Conservation (phyloP, 306 rosid species). For the Vigna mungo region DNA sequence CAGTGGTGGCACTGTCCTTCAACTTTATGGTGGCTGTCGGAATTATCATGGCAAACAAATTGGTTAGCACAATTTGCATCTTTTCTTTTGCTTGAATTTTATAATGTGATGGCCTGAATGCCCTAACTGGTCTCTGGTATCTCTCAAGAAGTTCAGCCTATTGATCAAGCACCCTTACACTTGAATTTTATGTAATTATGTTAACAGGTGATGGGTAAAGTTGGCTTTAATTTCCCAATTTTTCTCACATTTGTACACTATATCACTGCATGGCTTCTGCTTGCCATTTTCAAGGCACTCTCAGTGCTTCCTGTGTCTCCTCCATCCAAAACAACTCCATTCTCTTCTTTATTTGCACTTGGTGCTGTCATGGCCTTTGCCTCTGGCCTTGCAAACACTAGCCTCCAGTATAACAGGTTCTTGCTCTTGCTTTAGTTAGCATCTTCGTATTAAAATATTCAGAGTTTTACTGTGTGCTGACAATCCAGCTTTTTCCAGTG, state of each 20-base stretch:
- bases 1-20: slow-evolving; percentile 77
- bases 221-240: slow-evolving; percentile 92
- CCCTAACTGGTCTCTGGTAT: neutral
- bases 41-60: slow-evolving; percentile 82
- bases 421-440: neutral
- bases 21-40: slow-evolving; percentile 80
- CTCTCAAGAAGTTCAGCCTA: neutral
- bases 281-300: slow-evolving; percentile 76
- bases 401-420: slow-evolving; percentile 91
- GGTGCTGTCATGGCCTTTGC: slow-evolving; percentile 98
- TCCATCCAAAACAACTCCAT: slow-evolving; percentile 87
- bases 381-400: slow-evolving; percentile 96
- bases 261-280: slow-evolving; percentile 80
- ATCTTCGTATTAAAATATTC: neutral
- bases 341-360: slow-evolving; percentile 83
- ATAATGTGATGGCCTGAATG: neutral
- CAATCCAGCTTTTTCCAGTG: slow-evolving; percentile 57
- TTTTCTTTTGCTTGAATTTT: slow-evolving; percentile 2
- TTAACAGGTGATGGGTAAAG: slow-evolving; percentile 89
- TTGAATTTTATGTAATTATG: neutral
- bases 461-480: slow-evolving; percentile 39
- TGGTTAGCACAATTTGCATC: slow-evolving; percentile 47
- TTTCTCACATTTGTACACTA: slow-evolving; percentile 89
- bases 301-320: slow-evolving; percentile 87
- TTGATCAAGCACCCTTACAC: neutral